Evolutionary conservation across 805 yeast species (phyloP), one percentile per base, ranked within the genome.

Genomic region (Lipomyces yamadae): DNA sequence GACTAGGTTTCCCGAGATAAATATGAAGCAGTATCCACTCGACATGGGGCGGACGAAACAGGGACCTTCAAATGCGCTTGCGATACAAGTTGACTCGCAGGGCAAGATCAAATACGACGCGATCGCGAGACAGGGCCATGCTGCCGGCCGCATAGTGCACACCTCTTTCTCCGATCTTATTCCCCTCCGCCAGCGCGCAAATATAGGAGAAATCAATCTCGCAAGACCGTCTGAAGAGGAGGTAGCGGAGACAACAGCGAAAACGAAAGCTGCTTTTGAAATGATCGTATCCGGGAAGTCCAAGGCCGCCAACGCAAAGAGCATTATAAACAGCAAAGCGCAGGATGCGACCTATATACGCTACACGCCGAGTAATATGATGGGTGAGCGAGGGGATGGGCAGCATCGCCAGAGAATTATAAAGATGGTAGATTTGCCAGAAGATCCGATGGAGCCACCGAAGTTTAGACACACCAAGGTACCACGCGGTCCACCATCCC

Each of bases 381-480:
- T 79, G 33, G 75, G 79, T 8, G 78, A 75, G 18, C 70, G 70
- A 10, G 60, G 69, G 18, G 69, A 74, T 4, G 62, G 72, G 4
- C 73, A 73, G 13, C 72, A 69, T 5, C 75, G 74, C 55, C 80
- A 80, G 66, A 77, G 91, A 64, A 78, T 83, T 3, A 83, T 92
- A 34, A 87, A 87, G 72, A 86, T 93, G 55, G 86, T 87, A 13
- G 91, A 88, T 63, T 84, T 81, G 56, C 83, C 86, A 67, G 82
- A 84, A 58, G 98, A 94, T 78, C 98, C 98, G 0, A 83, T 93
- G 84, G 86, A 91, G 45, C 97, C 97, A 0, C 87, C 93, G 0
- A 86, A 86, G 64, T 87, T 88, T 78, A 88, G 87, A 74, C 81
- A 89, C 63, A 86, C 92, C 48, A 88, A 89, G 69, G 86, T 90